Conservation (phyloP, 768 basidiomycete genomes). For the Leccinum disarticulatum region DNA sequence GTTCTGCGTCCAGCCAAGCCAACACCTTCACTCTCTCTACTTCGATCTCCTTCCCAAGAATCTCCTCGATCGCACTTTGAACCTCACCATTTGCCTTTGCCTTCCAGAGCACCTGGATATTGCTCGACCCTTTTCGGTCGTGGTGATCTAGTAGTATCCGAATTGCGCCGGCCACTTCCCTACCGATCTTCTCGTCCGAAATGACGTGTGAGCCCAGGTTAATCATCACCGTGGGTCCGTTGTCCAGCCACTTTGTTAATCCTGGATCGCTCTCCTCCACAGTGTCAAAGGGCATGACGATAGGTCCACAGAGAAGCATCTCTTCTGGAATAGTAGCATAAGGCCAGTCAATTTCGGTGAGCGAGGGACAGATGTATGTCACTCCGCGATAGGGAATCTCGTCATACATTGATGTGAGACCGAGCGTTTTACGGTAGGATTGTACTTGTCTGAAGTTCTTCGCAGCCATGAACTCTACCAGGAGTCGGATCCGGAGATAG, state of each 20-base stretch:
- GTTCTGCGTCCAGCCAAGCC: too few species aligned
- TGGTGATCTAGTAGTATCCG: too few species aligned
- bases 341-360: slow-evolving; percentile 4
- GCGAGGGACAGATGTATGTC: slow-evolving; percentile 2
- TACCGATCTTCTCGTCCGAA: too few species aligned
- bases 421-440: slow-evolving; percentile 1
- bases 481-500: slow-evolving; percentile 1
- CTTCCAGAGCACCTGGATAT: too few species aligned
- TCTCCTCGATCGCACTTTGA: too few species aligned
- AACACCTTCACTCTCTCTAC: too few species aligned
- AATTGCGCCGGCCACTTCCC: too few species aligned
- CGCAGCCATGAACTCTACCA: not conserved
- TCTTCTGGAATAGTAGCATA: slow-evolving; percentile 3
- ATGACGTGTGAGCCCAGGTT: too few species aligned
- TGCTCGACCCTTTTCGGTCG: too few species aligned
- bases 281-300: slow-evolving; percentile 8
- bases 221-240: too few species aligned
- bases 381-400: not conserved
- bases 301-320: slow-evolving; percentile 8
- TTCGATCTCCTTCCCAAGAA: too few species aligned
- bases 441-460: not conserved
- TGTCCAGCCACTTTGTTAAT: slow-evolving; percentile 6
- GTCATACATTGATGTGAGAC: not conserved
- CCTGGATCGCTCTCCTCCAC: slow-evolving; percentile 9
- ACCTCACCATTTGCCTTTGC: too few species aligned